Conservation (phyloP, 768 basidiomycete species). For the Porpolomopsis calyptriformis region DNA sequence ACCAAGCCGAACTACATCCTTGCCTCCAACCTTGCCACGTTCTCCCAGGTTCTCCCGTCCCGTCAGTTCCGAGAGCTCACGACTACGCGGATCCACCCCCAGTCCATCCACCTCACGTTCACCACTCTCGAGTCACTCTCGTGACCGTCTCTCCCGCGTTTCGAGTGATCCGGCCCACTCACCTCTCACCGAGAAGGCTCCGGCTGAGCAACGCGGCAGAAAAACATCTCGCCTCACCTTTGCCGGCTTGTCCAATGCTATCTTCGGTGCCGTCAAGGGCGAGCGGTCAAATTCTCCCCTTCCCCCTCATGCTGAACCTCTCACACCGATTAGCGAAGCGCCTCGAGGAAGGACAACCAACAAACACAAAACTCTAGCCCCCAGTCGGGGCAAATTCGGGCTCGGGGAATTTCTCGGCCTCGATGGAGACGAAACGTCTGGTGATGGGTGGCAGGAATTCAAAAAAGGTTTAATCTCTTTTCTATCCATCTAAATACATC, state of each 20-base stretch:
- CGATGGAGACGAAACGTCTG: slow-evolving; percentile 30
- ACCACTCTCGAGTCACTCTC: neutral
- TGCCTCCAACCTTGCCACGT: neutral
- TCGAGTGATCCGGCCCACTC: neutral
- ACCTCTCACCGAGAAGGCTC: neutral
- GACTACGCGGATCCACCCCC: slow-evolving; percentile 7
- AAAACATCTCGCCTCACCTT: slow-evolving; percentile 40
- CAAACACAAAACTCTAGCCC: slow-evolving; percentile 24
- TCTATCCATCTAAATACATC: neutral
- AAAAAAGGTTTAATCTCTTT: slow-evolving; percentile 50
- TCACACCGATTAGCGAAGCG: slow-evolving; percentile 13
- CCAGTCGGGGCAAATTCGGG: slow-evolving; percentile 19
- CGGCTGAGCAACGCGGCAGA: slow-evolving; percentile 22
- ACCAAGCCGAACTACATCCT: neutral
- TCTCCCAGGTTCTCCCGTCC: neutral
- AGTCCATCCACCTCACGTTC: neutral
- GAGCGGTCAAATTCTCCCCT: slow-evolving; percentile 1
- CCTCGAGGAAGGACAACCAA: slow-evolving; percentile 14
- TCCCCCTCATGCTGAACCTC: slow-evolving; percentile 9
- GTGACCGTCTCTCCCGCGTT: neutral
- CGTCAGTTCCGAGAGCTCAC: neutral
- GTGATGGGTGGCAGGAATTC: slow-evolving; percentile 75
- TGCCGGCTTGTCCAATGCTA: slow-evolving; percentile 37
- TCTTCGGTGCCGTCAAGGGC: slow-evolving; percentile 37
- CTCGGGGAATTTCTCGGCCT: slow-evolving; percentile 31